Base-by-base conservation (phyloP, 768 basidiomycete species). In the Russula vinacea region DNA sequence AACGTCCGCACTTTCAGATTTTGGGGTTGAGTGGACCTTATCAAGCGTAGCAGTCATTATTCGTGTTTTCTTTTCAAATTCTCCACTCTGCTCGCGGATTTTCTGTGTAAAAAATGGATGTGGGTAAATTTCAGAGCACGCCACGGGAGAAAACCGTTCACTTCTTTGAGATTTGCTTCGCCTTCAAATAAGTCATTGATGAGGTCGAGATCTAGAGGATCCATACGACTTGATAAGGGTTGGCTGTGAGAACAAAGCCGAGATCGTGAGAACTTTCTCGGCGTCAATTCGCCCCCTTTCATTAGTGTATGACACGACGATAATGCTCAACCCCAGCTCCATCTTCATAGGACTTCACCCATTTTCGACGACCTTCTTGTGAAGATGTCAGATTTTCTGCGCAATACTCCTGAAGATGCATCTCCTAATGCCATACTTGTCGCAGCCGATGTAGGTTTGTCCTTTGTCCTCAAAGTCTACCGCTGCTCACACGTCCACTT, bases 11-110 rank as follows among this genome's bases (percentile, higher is more conserved):
- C 90, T 78, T 58, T 81, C 78, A 52, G 80, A 76, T 4, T 78
- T 71, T 8, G 84, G 82, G 3, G 90, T 92, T 7, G 89, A 90
- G 70, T 93, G 91, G 14, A 92, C 84, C 68, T 84, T 88, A 77
- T 89, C 91, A 60, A 93, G 77, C 47, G 84, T 72, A n/a, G 88
- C 89, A n/a, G 82, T 78, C 78, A 91, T 85, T 3, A 79, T 79
- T 19, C 91, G 82, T 8, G 84, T 79, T 71, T 86, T 88, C 75
- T 87, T 91, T 74, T 92, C 90, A 2, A 92, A 78, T 70, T 86
- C 83, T 29, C 79, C 80, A 44, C 88, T 86, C 73, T 88, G 84
- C 33, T 89, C 89, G 70, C 83, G 88, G 75, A 93, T 88, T 86
- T 84, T 89, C 91, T 93, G 68, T 42, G 11, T 51, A 35, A 63